phyloP scores from a whole-genome alignment of 495 filamentous ascomycete genomes.

The Penicillium flavigenum region DNA sequence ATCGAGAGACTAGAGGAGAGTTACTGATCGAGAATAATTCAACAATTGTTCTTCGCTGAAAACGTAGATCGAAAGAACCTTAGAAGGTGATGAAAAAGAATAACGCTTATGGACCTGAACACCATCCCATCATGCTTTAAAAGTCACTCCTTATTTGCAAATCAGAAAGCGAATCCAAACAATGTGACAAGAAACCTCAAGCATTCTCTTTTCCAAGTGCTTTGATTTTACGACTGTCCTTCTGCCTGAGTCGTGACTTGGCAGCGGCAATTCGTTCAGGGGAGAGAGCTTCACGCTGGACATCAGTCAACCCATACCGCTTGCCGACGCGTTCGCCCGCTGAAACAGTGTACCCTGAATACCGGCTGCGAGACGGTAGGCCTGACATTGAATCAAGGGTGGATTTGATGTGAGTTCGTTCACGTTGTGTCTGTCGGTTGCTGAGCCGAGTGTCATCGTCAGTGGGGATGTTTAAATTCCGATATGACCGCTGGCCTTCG shows the following conservation, averaged over 20 bases:
- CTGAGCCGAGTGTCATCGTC: constrained; percentile 16
- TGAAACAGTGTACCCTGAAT: constrained; percentile 25
- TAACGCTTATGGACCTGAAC: constrained; percentile 4
- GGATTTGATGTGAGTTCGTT: constrained; percentile 37
- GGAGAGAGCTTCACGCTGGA: constrained; percentile 49
- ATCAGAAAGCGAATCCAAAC: neutral
- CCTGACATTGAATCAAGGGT: constrained; percentile 27
- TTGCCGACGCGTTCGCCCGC: constrained; percentile 41
- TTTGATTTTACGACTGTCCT: constrained; percentile 35
- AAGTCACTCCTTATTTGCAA: constrained; percentile 8
- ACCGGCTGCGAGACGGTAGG: constrained; percentile 14
- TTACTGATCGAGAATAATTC: neutral
- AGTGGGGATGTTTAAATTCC: constrained; percentile 27
- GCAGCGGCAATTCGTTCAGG: constrained; percentile 63
- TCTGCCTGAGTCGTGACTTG: constrained; percentile 59
- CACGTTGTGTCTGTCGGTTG: constrained; percentile 21
- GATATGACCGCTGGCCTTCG: constrained; percentile 30
- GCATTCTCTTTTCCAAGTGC: constrained; percentile 36
- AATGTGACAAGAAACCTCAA: neutral
- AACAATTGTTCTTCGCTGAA: neutral
- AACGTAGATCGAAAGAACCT: constrained; percentile 2
- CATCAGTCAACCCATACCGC: constrained; percentile 30
- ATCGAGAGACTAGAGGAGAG: neutral
- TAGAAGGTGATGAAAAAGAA: neutral
- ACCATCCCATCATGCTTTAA: constrained; percentile 1